Evolutionary conservation across 148 eudicot genomes (phyloP), one percentile per base, ranked within the genome.

Genomic region (Rhododendron kiyosumense): DNA sequence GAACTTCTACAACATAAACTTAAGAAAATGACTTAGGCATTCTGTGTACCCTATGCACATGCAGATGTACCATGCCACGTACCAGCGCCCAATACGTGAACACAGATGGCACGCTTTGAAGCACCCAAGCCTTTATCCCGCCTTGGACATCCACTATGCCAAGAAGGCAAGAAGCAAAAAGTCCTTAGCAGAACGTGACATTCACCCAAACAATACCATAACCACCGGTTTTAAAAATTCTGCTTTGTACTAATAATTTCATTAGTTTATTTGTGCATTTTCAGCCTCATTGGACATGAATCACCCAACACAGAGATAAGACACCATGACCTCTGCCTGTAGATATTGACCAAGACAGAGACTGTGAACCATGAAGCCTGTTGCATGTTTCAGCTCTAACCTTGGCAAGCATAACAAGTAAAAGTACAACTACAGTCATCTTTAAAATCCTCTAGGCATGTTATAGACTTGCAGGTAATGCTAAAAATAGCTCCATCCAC

Each of bases 341-440:
- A 46, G 36, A 79, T 28, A 10, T 38, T 45, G 13, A 26, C 54
- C 77, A 67, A 65, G 77, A 67, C 41, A 43, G 14, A 43, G 38
- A n/a, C 84, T 13, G n/a, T 82, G 85, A 67, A 83, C 77, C 77
- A 26, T 26, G 84, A 61, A 15, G 38, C 52, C 52, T 14, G 36
- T 67, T 15, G 41, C 57, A 67, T 65, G 77, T 28, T 67, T 83
- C 69, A 81, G 46, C n/a, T 54, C 67, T 81, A 52, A 22, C 57
- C 69, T 52, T 81, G 69, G 61, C 9, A 80, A 20, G 83, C 36
- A 51, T 12, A 69, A 12, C 18, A 69, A 12, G 75, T 14, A 69
- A 30, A 71, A 71, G 0, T 13, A 32, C 41, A 71, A 71, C 2
- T 65, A 83, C 48, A 34, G n/a, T 71, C 1, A 8, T 84, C 18